phyloP scores from a whole-genome alignment of 305 asterid genomes.

The Euphrasia arctica region DNA sequence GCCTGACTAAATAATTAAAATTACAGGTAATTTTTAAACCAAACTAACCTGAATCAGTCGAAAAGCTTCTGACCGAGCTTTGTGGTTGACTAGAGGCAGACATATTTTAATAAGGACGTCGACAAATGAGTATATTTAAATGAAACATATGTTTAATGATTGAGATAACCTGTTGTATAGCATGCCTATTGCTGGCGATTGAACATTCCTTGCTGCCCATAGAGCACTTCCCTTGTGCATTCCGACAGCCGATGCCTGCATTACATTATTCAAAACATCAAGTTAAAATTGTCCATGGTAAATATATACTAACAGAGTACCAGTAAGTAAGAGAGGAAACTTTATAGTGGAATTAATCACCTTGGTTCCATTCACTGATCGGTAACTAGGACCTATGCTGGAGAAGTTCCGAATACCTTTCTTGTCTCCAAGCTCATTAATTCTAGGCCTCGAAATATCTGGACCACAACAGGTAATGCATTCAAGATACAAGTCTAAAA shows the following conservation, averaged over 20 bases:
- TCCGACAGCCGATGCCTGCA: slow-evolving; percentile 44
- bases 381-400: slow-evolving; percentile 30
- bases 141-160: slow-evolving; percentile 6
- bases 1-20: slow-evolving; percentile 10
- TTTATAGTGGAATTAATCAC: slow-evolving; percentile 24
- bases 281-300: slow-evolving; percentile 3
- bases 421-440: slow-evolving; percentile 32
- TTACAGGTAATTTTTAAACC: slow-evolving; percentile 7
- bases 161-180: slow-evolving; percentile 43
- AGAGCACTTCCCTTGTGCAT: slow-evolving; percentile 43
- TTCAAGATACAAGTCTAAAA: slow-evolving; percentile 5
- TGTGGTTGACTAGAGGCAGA: slow-evolving; percentile 43
- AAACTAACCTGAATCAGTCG: slow-evolving; percentile 72
- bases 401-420: slow-evolving; percentile 32
- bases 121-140: slow-evolving; percentile 16
- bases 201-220: slow-evolving; percentile 40
- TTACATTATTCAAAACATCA: slow-evolving; percentile 18
- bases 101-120: slow-evolving; percentile 21
- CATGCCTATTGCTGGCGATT: slow-evolving; percentile 40
- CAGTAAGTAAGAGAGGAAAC: slow-evolving; percentile 19
- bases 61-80: slow-evolving; percentile 47
- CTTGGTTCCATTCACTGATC: slow-evolving; percentile 31
- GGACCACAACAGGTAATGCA: slow-evolving; percentile 16
- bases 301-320: slow-evolving; percentile 19
- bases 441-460: slow-evolving; percentile 41